A percentile compares a stretch with the other conserved stretches of the same genome.
phyloP scores from a whole-genome alignment of 371 early-diverging fungal species.

The Mortierella sp. region DNA sequence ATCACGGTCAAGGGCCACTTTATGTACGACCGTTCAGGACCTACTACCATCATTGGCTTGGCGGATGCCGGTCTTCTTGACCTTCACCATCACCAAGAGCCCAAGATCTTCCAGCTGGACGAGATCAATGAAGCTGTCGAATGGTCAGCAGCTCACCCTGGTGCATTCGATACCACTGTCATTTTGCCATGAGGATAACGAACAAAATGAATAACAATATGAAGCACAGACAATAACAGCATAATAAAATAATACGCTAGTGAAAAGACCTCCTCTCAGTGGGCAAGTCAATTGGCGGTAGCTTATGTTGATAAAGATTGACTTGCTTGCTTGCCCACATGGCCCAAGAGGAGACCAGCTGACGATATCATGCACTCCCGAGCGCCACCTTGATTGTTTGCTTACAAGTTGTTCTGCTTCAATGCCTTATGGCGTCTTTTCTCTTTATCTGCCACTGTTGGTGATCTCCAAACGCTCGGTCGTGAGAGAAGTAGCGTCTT shows the following conservation, averaged over 20 bases:
- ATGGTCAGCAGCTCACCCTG: neutral
- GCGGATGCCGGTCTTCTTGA: constrained; percentile 38
- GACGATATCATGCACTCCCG: neutral
- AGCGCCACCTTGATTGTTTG: no score
- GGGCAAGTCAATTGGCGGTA: neutral
- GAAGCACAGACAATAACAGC: neutral
- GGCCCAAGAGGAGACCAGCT: neutral
- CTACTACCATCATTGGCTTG: constrained; percentile 29
- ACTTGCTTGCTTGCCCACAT: neutral
- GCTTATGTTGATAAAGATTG: neutral
- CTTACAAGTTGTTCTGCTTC: neutral
- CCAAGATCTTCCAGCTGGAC: constrained; percentile 16
- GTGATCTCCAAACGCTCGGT: no score
- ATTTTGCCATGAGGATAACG: constrained; percentile 15
- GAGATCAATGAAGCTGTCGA: constrained; percentile 18
- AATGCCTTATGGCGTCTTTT: neutral
- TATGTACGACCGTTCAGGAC: constrained; percentile 32
- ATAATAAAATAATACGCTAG: neutral
- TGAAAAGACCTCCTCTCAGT: neutral
- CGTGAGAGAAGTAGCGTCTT: no score
- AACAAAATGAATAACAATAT: neutral
- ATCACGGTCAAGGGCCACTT: constrained; percentile 47
- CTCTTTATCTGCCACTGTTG: neutral
- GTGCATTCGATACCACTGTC: constrained; percentile 25
- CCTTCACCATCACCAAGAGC: neutral